Conservation (phyloP, 345 rosid species). For the Excoecaria cochinchinensis region DNA sequence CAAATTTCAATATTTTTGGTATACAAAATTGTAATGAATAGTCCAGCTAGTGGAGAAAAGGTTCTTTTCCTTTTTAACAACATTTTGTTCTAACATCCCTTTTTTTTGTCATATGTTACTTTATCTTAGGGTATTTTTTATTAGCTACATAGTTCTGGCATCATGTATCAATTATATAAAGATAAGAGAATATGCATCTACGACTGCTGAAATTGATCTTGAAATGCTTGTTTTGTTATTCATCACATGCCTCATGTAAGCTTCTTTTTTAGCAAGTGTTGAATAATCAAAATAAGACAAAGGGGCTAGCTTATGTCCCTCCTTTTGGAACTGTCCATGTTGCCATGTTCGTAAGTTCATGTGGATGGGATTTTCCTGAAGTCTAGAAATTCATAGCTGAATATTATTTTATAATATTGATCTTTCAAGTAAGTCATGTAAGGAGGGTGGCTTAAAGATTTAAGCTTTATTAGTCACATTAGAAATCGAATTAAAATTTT, state of each 20-base stretch:
- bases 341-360: conserved; percentile 10
- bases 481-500: too few relatives aligned
- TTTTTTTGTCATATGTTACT: neutral
- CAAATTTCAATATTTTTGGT: conserved; percentile 12
- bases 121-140: neutral
- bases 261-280: neutral
- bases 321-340: conserved; percentile 18
- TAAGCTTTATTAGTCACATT: neutral
- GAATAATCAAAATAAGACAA: conserved; percentile 7
- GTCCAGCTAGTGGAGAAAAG: neutral
- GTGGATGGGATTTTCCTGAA: neutral
- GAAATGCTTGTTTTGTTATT: neutral
- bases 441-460: neutral
- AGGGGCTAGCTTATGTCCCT: conserved; percentile 12
- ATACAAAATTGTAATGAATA: neutral
- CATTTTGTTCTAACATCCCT: neutral
- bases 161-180: neutral
- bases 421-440: neutral
- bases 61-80: neutral
- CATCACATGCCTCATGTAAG: conserved; percentile 7
- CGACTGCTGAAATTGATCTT: neutral
- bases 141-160: neutral
- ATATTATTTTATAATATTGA: too few relatives aligned
- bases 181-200: neutral
- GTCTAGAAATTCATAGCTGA: too few relatives aligned